Percentiles rank a stretch among this genome's conserved stretches.
phyloP scores from a whole-genome alignment of 768 basidiomycete genomes.

The Leucogyrophana mollusca region DNA sequence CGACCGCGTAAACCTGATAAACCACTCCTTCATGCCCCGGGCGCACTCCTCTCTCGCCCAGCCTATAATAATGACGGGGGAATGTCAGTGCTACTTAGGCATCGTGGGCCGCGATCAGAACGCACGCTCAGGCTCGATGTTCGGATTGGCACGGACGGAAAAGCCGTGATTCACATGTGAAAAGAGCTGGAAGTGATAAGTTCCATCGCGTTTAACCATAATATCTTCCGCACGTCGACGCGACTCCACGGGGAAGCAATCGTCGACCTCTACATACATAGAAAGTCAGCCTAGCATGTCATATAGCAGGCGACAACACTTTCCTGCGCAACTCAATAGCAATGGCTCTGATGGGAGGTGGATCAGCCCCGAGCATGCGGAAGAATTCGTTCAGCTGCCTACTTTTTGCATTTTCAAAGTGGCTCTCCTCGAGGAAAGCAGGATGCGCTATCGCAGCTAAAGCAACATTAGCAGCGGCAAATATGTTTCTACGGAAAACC shows the following conservation, averaged over 20 bases:
- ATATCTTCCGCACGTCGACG: conserved; percentile 53
- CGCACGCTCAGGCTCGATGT: background rate
- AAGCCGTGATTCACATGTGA: conserved; percentile 24
- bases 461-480: background rate
- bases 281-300: background rate
- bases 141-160: background rate
- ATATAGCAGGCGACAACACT: background rate
- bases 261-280: conserved; percentile 39
- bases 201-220: conserved; percentile 40
- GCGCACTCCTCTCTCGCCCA: conserved; percentile 55
- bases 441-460: conserved; percentile 50
- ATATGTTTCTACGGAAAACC: background rate
- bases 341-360: conserved; percentile 36
- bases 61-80: conserved; percentile 26
- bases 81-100: background rate
- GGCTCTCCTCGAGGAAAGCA: conserved; percentile 42
- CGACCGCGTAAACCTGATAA: conserved; percentile 19
- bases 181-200: conserved; percentile 52
- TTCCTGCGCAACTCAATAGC: conserved; percentile 48
- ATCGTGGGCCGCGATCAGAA: background rate
- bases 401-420: conserved; percentile 46
- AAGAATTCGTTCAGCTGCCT: conserved; percentile 11
- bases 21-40: conserved; percentile 42
- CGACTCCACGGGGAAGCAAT: conserved; percentile 43
- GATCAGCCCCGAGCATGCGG: background rate